Conservation (phyloP, 805 yeast species). For the Maudiozyma serrabonitensis region DNA sequence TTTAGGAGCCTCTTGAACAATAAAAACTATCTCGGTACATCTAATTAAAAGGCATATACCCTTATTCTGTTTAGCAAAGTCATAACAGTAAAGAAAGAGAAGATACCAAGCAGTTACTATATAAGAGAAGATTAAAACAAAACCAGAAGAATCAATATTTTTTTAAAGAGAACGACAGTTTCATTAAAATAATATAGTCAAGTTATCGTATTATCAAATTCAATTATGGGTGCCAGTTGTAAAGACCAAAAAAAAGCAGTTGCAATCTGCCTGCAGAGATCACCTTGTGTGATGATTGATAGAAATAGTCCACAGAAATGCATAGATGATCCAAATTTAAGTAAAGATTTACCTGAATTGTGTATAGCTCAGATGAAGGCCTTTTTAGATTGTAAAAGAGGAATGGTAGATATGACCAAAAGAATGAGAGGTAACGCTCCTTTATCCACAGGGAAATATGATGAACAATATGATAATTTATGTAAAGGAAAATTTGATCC, state of each 20-base stretch:
- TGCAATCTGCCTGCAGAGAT: conserved; percentile 89
- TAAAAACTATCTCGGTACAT: too few species aligned
- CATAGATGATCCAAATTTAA: conserved; percentile 66
- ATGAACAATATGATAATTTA: conserved; percentile 72
- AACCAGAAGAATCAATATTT: too few species aligned
- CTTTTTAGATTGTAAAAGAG: conserved; percentile 83
- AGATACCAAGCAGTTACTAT: too few species aligned
- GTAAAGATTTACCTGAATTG: conserved; percentile 71
- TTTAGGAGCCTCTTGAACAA: too few species aligned
- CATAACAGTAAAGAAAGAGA: too few species aligned
- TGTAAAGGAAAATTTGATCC: conserved; percentile 78
- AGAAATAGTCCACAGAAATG: conserved; percentile 87
- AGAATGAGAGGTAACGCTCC: conserved; percentile 93
- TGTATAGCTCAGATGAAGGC: conserved; percentile 79
- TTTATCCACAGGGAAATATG: conserved; percentile 83
- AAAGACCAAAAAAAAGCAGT: conserved; percentile 91
- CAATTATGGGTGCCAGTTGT: conserved; percentile 65
- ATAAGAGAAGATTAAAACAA: too few species aligned
- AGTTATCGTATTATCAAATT: not conserved
- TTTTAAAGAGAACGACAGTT: not conserved
- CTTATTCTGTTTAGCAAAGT: too few species aligned
- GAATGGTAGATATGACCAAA: conserved; percentile 84
- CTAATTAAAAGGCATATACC: too few species aligned
- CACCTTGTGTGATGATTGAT: conserved; percentile 90
- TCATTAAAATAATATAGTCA: not conserved